Evolutionary conservation across 2,329 filamentous ascomycete species (phyloP), one percentile per base, ranked within the genome.

Genomic region (Claviceps africana): DNA sequence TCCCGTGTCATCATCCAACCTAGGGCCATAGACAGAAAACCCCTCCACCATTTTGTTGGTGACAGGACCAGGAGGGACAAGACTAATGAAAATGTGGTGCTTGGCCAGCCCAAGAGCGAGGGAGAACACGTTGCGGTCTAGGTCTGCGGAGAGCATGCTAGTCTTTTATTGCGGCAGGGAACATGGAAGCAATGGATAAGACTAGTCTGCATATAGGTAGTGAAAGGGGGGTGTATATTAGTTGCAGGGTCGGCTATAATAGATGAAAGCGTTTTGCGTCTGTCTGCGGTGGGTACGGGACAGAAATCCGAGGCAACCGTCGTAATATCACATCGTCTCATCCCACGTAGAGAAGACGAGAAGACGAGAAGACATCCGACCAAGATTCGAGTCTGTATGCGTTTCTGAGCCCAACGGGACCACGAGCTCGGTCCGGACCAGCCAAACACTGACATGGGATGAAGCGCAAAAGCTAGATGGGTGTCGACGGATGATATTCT

Each of bases 181-280:
- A 48, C 51, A 50, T 50, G 50, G 53, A 25, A 52, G 19, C 48
- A 49, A 44, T 44, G 53, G 39, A 37, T 28, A 51, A 43, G 46
- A 54, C 56, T 51, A 51, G 44, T 51, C 53, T 52, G 53, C 54
- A 53, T 55, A 58, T 57, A 54, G 58, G 56, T 58, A 55, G 40
- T 22, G 43, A 44, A 44, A 42, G 28, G 37, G 33, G 54, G 59
- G 57, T 61, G 61, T 54, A 53, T 62, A 60, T 63, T 56, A 60
- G 55, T 58, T 57, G 56, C 60, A 60, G 57, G 62, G 62, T 61
- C 53, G 56, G 56, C 55, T 61, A 63, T 64, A 64, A 56, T 56
- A 59, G 60, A 53, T 50, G 22, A 52, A 45, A 25, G 44, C 28
- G 49, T 37, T 37, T 37, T n/a, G 42, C 13, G 15, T 33, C 13